Evolutionary conservation across 2,329 filamentous ascomycete genomes (phyloP), one percentile per base, ranked within the genome.

Genomic region (Ramularia endophylla): DNA sequence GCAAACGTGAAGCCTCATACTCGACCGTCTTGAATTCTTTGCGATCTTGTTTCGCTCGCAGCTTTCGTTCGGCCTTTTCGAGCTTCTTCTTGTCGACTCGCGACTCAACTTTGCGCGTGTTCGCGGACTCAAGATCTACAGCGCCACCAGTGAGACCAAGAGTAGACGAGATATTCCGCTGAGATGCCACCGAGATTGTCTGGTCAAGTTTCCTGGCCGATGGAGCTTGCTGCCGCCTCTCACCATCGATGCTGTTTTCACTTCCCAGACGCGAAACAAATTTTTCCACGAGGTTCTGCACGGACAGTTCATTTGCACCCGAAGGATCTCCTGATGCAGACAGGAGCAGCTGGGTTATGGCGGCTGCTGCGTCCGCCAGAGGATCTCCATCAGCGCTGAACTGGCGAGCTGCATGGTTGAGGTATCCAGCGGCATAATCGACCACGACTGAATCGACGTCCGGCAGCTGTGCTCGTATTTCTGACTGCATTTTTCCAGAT

Each of bases 11-110:
- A 0, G 92, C 86, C 69, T 98, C 92, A 65, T 98, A 98, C 67
- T 95, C 87, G 55, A 98, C 92, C 41, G 84, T 95, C 76, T 97
- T 97, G 82, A 92, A 95, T 27, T 82, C 80, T 73, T 98, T 98
- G 74, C 94, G 94, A 70, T 88, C 92, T 71, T 97, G 92, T 73
- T 98, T 98, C 58, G 89, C 89, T 36, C 88, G 87, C 62, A 98
- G 92, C 73, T 98, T 98, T 53, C 86, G 78, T 69, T 98, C 92
- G 1, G 92, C 92, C 71, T 98, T 98, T 67, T 98, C 92, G 15
- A 98, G 81, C 75, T 98, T 98, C 82, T 97, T 98, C 62, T 83
- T 82, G 69, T 98, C 92, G 47, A 98, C 92, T 63, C 90, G 87
- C 57, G 90, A 97, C 70, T 98, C 92, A 44, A 98, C 86, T 70